Base-by-base conservation (phyloP, 768 basidiomycete species). In the Tulasnella sp. region DNA sequence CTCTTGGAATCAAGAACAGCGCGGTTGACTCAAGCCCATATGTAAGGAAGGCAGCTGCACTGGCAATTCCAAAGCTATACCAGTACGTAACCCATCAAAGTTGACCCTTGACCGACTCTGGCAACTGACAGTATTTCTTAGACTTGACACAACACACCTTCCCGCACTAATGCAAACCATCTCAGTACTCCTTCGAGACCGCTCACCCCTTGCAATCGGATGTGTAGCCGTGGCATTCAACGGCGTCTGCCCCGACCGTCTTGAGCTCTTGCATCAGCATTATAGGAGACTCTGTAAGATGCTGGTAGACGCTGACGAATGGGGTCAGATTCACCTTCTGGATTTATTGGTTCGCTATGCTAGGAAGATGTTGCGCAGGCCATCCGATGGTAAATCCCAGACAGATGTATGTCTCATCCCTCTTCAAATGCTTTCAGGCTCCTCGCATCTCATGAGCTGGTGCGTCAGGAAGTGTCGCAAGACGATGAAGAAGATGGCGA, bases 261-360 rank as follows among this genome's bases (percentile, higher is more conserved):
- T 93, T 11, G 91, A 94, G 66, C 80, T 96, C 11, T 71, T 99
- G 1, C 96, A 99, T 66, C 78, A 78, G 17, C 88, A 96, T 64
- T 99, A 88, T 65, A 77, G 93, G 22, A 81, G 88, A 25, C 73
- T 92, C 29, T 96, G 92, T 67, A 77, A 78, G 44, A 74, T 87
- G n/a, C 73, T 98, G 2, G 77, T 91, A 31, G 92, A 99, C 65
- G 83, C 85, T 3, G 96, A 99, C 65, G 94, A 96, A 69, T 99
- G 96, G 96, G 92, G 92, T 0, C 96, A 97, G 70, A 80, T 86
- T 4, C 80, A 84, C 48, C 70, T 92, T 19, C 75, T 94, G 61
- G 78, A 84, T 45, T 75, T 98, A 12, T 76, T 99, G 30, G 71
- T 83, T 57, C 75, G 87, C 60, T 99, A 99, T 68, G 87, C 81